Percentiles rank a stretch among this genome's conserved stretches.
phyloP scores from a whole-genome alignment of 2,329 filamentous ascomycete species.

The Aspergillus awamori region DNA sequence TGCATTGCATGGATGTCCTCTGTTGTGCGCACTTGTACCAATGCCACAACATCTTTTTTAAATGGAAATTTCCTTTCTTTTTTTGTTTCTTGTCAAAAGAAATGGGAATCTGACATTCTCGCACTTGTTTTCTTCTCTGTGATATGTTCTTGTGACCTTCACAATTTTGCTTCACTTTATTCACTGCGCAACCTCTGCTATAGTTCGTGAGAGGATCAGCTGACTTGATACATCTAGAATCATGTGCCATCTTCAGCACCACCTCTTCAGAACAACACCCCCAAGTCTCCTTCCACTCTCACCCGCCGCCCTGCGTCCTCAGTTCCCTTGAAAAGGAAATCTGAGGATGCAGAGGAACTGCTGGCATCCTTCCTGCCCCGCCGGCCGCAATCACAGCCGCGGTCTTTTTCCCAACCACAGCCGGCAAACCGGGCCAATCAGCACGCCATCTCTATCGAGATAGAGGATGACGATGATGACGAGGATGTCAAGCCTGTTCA shows the following conservation, averaged over 20 bases:
- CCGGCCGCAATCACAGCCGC: not conserved
- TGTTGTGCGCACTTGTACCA: not conserved
- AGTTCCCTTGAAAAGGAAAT: slow-evolving; percentile 23
- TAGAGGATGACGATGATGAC: too few relatives aligned
- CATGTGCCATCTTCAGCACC: not conserved
- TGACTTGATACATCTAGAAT: not conserved
- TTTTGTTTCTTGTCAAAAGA: not conserved
- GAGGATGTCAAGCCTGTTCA: too few relatives aligned
- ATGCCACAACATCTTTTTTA: too few relatives aligned
- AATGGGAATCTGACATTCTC: too few relatives aligned
- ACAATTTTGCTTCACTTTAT: not conserved
- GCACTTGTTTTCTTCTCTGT: not conserved
- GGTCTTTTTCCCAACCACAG: not conserved
- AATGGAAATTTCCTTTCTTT: not conserved
- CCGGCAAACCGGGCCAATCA: not conserved
- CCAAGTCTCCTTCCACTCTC: slow-evolving; percentile 16
- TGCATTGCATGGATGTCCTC: not conserved
- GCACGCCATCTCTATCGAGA: not conserved
- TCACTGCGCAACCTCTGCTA: not conserved
- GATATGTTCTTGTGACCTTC: too few relatives aligned
- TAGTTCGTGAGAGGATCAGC: not conserved
- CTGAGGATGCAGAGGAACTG: slow-evolving; percentile 5
- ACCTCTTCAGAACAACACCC: not conserved
- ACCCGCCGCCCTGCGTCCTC: slow-evolving; percentile 21
- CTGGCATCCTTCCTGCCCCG: not conserved